Evolutionary conservation across 139 green algal genomes (phyloP).

Genomic region (Chlorella sp.): DNA sequence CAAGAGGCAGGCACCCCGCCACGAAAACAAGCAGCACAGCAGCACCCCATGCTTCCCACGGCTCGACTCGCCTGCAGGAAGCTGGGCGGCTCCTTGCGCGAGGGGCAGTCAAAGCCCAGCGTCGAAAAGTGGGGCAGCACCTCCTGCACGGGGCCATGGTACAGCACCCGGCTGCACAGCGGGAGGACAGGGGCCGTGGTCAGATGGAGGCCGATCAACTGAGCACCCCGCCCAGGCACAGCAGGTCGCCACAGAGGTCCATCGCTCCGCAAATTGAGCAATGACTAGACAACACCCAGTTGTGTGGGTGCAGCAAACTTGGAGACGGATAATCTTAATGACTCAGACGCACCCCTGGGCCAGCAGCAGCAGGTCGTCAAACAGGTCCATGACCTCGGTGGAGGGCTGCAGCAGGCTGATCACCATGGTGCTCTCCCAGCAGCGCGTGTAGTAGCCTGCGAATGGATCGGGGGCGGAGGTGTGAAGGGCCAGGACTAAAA

Average conservation of each 20-base stretch:
- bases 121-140: conserved; percentile 60
- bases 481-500: too few species aligned
- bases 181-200: too few species aligned
- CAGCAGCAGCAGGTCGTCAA: conserved; percentile 75
- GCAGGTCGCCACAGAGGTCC: too few species aligned
- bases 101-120: conserved; percentile 70
- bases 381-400: conserved; percentile 50
- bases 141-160: conserved; percentile 67
- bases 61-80: conserved; percentile 60
- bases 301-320: too few species aligned
- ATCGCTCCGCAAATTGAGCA: too few species aligned
- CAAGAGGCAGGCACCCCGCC: conserved; percentile 68
- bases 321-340: too few species aligned
- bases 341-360: conserved; percentile 41
- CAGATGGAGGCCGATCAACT: too few species aligned
- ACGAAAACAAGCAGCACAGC: conserved; percentile 56
- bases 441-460: conserved; percentile 12
- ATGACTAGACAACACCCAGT: too few species aligned
- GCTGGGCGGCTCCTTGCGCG: conserved; percentile 65
- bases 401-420: conserved; percentile 81
- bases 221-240: too few species aligned
- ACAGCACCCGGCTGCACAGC: conserved; percentile 45
- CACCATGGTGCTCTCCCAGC: conserved; percentile 48
- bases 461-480: too few species aligned
- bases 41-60: too few species aligned